Conservation (phyloP, 345 rosid genomes). For the Murraya paniculata region DNA sequence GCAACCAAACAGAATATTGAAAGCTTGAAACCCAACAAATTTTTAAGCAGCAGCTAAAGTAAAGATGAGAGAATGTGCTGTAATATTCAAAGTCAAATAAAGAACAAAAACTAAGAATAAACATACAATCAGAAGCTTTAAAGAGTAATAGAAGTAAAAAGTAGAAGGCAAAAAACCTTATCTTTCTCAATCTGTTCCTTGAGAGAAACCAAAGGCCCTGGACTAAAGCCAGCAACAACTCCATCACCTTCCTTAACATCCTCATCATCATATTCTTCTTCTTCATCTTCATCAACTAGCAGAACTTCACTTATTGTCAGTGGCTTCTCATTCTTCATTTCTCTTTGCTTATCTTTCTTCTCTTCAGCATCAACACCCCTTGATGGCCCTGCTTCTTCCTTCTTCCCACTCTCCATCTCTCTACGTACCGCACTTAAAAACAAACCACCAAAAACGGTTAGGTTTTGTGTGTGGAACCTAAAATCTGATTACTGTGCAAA, state of each 20-base stretch:
- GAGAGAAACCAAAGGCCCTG: conserved; percentile 54
- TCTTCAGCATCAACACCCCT: conserved; percentile 4
- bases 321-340: conserved; percentile 21
- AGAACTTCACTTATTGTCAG: conserved; percentile 4
- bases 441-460: neutral
- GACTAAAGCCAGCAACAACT: conserved; percentile 36
- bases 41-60: neutral
- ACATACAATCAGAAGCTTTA: neutral
- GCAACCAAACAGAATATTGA: conserved; percentile 1
- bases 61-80: neutral
- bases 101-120: neutral
- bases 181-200: conserved; percentile 61
- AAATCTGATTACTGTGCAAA: neutral
- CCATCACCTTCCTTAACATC: conserved; percentile 25
- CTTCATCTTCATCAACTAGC: conserved; percentile 13
- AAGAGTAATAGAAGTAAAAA: neutral
- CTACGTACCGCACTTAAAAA: neutral
- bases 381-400: conserved; percentile 34
- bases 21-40: neutral
- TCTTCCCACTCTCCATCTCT: conserved; percentile 29
- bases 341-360: conserved; percentile 16
- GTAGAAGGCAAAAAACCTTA: conserved; percentile 32
- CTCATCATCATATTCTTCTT: conserved; percentile 11
- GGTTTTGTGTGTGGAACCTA: neutral
- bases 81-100: neutral